Base-by-base conservation (phyloP, 2,329 filamentous ascomycete genomes). In the Colletotrichum sp. region DNA sequence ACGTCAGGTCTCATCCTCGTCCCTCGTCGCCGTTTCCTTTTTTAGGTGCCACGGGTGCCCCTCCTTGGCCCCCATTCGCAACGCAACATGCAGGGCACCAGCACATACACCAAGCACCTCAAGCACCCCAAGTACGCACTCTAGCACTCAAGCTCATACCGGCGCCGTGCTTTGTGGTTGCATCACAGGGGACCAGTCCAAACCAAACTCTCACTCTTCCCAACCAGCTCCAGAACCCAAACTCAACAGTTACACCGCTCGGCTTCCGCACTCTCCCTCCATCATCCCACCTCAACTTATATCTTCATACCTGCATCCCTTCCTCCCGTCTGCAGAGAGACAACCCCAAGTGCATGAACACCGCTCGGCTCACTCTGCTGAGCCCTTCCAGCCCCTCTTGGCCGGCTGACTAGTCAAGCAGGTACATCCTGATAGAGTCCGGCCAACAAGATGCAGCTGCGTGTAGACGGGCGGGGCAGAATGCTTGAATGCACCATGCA, bases 41-140 rank as follows among this genome's bases (percentile, higher is more conserved):
- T 73, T 74, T 76, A 69, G 70, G 64, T 74, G 36, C 74, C 70
- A 74, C 74, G 74, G 59, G 64, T 65, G 64, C 64, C 70, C 44
- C 64, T 76, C 57, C 39, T 59, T 73, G 57, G 64, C 59, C 28
- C 57, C 49, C 59, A 76, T 73, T 76, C 59, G 73, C 64, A 73
- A 55, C 55, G 36, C 36, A 28, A 63, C 68, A 26, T 21, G 12
- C 67, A 69, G 55, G 64, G 62, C 69, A 67, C 69, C 26, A 28
- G 55, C 24, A 57, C 34, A 59, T 24, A 59, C 55, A 57, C 57
- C 57, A 62, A 62, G 26, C 21, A 60, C 55, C 10, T 9, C 24
- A 24, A 10, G 24, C 26, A 60, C 57, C 24, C 57, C 57, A 60
- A 60, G 26, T 12, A n/a, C 65, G 49, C 34, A 69, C 64, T 52